phyloP scores from a whole-genome alignment of 768 basidiomycete genomes.

The Suillus plorans region DNA sequence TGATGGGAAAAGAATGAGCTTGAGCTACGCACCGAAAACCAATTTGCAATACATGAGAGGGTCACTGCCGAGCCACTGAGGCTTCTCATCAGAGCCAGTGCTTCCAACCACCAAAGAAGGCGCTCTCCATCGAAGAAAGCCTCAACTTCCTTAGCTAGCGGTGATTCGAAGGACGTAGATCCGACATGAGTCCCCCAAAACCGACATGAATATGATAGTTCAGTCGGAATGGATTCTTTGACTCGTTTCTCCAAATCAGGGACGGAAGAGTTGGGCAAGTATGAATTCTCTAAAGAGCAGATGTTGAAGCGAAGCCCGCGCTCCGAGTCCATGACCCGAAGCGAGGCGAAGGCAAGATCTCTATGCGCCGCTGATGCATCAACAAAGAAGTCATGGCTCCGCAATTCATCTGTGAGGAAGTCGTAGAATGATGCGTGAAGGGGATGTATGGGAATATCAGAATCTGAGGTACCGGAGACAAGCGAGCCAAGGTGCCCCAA shows the following conservation, averaged over 20 bases:
- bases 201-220: background rate
- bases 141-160: background rate
- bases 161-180: background rate
- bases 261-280: background rate
- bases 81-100: background rate
- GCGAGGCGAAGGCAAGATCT: slow-evolving; percentile 16
- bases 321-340: slow-evolving; percentile 7
- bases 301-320: background rate
- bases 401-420: slow-evolving; percentile 16
- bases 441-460: slow-evolving; percentile 9
- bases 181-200: background rate
- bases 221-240: background rate
- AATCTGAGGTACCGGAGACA: background rate
- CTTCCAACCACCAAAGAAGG: background rate
- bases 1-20: background rate
- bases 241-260: background rate
- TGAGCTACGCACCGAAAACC: background rate
- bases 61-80: background rate
- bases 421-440: slow-evolving; percentile 30
- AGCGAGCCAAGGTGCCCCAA: too few relatives aligned
- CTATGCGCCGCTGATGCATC: background rate
- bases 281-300: background rate
- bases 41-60: background rate
- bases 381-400: slow-evolving; percentile 15
- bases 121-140: background rate